Evolutionary conservation across 371 early-diverging fungal genomes (phyloP).

Genomic region (Circinella umbellata): DNA sequence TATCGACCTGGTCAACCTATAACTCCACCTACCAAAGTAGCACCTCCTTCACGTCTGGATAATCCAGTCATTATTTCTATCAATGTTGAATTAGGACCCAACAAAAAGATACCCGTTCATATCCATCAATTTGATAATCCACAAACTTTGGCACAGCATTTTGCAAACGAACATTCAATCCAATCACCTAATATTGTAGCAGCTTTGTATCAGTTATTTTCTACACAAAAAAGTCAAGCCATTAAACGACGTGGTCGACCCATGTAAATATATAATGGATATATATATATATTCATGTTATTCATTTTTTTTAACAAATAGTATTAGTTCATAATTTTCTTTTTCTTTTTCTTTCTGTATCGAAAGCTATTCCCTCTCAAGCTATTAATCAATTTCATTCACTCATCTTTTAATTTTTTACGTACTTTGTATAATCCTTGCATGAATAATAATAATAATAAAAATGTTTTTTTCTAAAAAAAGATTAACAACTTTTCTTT

Average conservation of each 20-base stretch:
- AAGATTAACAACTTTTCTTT: too few relatives aligned
- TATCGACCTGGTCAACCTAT: slow-evolving; percentile 8
- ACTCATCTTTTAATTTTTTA: too few relatives aligned
- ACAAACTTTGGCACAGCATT: slow-evolving; percentile 13
- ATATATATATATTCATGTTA: too few relatives aligned
- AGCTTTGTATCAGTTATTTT: slow-evolving; percentile 18
- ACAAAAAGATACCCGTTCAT: slow-evolving; percentile 19
- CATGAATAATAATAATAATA: too few relatives aligned
- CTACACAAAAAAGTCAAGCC: slow-evolving; percentile 16
- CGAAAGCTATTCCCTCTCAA: too few relatives aligned
- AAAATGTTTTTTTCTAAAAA: too few relatives aligned
- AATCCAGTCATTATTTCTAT: slow-evolving; percentile 28
- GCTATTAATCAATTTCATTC: too few relatives aligned
- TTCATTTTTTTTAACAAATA: too few relatives aligned
- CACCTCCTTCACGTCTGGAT: slow-evolving; percentile 11
- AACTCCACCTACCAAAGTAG: slow-evolving; percentile 17
- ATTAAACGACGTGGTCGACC: slow-evolving; percentile 12
- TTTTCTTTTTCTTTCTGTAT: too few relatives aligned
- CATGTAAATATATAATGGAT: too few relatives aligned
- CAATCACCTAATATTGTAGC: slow-evolving; percentile 11
- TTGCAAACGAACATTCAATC: slow-evolving; percentile 13
- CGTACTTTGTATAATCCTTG: too few relatives aligned
- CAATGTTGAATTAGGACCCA: slow-evolving; percentile 22
- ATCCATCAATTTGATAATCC: slow-evolving; percentile 28
- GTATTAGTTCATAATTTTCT: too few relatives aligned